Evolutionary conservation across 345 rosid genomes (phyloP), one percentile per base, ranked within the genome.

Genomic region (Moricandia arvensis): DNA sequence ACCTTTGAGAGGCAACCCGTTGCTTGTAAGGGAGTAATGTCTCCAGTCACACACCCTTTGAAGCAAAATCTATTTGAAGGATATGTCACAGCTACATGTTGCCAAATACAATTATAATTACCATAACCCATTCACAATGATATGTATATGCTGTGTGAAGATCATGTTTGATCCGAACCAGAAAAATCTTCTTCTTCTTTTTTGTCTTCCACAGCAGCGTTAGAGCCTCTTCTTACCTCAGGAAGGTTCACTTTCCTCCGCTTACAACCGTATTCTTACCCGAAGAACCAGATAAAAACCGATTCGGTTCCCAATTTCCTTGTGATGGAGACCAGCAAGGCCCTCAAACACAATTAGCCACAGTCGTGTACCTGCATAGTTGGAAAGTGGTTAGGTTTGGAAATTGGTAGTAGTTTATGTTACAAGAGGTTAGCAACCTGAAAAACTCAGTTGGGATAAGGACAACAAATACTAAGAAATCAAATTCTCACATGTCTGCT

Each of bases 1-100:
- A 88, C 91, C 84, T 84, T 90, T 21, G 97, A 90, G 78, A 92
- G 82, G 83, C 97, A 88, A 82, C 87, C 86, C 72, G 90, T 75
- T 15, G 90, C 91, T 27, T 71, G 82, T 29, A 70, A 81, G 1
- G 97, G 96, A 8, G 97, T 88, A 13, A 92, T 85, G 55, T 86
- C 85, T 69, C 97, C 97, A 80, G 85, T 86, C 82, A 43, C 51
- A 43, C 51, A 43, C 51, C 51, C 51, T 43, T 43, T 43, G 51
- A 43, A 43, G 16, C 6, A 43, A 43, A 43, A 43, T 43, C 16
- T 43, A 43, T 43, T 43, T 12, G 51, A 43, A 43, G 16, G 51
- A 43, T 43, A 43, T 43, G 51, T 43, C 51, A 21, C 51, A 5
- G 12, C 51, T 43, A 21, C 12, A 43, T 13, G 51, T 43, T 43